Conservation (phyloP, 139 green algal species). For the Penium margaritaceum region DNA sequence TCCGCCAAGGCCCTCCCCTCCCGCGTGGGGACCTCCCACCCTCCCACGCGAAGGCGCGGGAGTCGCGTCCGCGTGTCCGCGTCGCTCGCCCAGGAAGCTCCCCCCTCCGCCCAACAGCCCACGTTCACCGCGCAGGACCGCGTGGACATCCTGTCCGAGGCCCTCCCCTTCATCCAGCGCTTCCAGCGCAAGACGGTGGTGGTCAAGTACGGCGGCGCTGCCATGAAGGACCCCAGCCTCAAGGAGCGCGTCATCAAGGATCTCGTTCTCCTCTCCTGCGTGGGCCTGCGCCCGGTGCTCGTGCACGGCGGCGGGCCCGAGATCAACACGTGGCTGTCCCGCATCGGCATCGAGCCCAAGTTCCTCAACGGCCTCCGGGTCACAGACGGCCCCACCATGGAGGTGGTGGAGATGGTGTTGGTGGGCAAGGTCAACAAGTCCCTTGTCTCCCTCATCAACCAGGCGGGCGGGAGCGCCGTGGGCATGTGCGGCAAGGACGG, state of each 20-base stretch:
- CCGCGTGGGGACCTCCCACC: no score
- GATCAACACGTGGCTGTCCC: conserved; percentile 95
- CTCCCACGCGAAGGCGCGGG: no score
- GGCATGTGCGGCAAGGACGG: conserved; percentile 94
- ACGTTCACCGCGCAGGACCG: conserved; percentile 20
- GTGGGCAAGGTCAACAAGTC: conserved; percentile 94
- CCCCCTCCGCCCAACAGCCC: no score
- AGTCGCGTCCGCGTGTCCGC: no score
- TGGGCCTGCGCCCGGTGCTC: conserved; percentile 85
- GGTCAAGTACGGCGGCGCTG: conserved; percentile 96
- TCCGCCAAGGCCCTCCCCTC: no score
- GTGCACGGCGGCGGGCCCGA: conserved; percentile 97
- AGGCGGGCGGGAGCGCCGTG: conserved; percentile 78
- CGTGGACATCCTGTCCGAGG: conserved; percentile 76
- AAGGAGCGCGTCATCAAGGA: conserved; percentile 90
- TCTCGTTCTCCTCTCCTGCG: conserved; percentile 83
- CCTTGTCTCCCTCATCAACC: conserved; percentile 90
- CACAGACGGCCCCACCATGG: conserved; percentile 92
- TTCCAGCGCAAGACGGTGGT: conserved; percentile 83
- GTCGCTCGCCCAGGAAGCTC: conserved; percentile 1
- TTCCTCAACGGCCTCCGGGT: conserved; percentile 96
- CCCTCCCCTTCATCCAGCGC: conserved; percentile 82
- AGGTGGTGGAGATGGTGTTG: conserved; percentile 97
- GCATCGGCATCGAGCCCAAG: conserved; percentile 75
- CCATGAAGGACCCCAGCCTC: conserved; percentile 78